These are phyloP conservation scores for Botrytis medusae DNA, from an alignment of 2,329 filamentous ascomycete genomes.

Conservation along the genomic window DNA sequence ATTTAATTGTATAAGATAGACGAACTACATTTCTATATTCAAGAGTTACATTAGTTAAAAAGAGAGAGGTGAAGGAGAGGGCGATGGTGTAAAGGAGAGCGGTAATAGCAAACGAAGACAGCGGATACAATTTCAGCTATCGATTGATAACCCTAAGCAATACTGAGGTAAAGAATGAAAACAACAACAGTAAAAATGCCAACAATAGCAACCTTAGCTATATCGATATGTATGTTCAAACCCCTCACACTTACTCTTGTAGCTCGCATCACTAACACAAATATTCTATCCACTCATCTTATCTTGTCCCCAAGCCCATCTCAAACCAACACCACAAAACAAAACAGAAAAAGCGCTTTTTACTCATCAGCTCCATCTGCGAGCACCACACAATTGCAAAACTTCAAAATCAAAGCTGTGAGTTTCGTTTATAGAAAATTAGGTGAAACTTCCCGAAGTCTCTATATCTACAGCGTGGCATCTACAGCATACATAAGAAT, in stretches of 20 bases:
- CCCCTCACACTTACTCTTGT: not conserved
- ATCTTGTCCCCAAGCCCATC: not conserved
- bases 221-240: not conserved
- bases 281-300: not conserved
- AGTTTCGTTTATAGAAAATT: too few relatives aligned
- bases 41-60: too few relatives aligned
- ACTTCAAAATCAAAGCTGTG: not conserved
- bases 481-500: too few relatives aligned
- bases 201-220: not conserved
- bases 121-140: accelerated
- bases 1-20: too few relatives aligned
- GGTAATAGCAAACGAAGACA: too few relatives aligned
- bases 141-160: too few relatives aligned
- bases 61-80: accelerated
- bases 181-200: not conserved
- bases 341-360: not conserved
- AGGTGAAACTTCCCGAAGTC: too few relatives aligned
- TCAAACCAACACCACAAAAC: not conserved
- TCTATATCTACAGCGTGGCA: too few relatives aligned
- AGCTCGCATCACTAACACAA: not conserved
- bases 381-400: not conserved
- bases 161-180: not conserved
- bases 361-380: accelerated
- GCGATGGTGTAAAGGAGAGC: too few relatives aligned
- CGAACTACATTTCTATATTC: too few relatives aligned